A percentile compares a stretch with the other conserved stretches of the same genome.
phyloP scores from a whole-genome alignment of 805 yeast species.

The Cephaloascus albidus region DNA sequence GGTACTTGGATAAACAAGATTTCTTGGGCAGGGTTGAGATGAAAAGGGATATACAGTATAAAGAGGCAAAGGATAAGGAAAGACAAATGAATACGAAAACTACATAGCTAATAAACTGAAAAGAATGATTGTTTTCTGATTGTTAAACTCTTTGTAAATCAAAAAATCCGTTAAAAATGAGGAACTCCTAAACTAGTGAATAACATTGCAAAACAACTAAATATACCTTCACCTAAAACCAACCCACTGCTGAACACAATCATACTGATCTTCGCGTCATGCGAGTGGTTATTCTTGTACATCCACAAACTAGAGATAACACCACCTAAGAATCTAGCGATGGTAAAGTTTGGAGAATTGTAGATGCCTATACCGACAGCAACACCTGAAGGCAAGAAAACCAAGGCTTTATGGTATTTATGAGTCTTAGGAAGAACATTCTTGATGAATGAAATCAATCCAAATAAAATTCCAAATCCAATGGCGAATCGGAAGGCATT shows the following conservation, averaged over 20 bases:
- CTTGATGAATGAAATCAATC: constrained; percentile 53
- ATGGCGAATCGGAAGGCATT: constrained; percentile 55
- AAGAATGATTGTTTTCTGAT: not conserved
- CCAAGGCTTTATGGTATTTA: constrained; percentile 27
- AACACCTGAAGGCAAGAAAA: constrained; percentile 83
- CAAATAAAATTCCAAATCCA: constrained; percentile 60
- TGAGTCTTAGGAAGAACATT: constrained; percentile 40
- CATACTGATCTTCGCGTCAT: constrained; percentile 55
- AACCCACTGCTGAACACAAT: constrained; percentile 88
- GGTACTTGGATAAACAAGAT: constrained; percentile 86
- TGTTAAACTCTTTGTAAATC: not conserved
- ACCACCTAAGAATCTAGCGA: constrained; percentile 92
- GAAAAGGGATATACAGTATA: constrained; percentile 41
- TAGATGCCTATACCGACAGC: constrained; percentile 97
- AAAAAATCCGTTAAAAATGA: constrained; percentile 29
- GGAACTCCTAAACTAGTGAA: constrained; percentile 63
- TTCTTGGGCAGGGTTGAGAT: constrained; percentile 71
- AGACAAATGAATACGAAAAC: constrained; percentile 5
- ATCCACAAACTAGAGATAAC: constrained; percentile 53
- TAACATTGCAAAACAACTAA: constrained; percentile 75
- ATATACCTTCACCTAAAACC: constrained; percentile 88
- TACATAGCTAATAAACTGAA: not conserved
- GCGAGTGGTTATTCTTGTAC: constrained; percentile 10
- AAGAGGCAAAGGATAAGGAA: constrained; percentile 29
- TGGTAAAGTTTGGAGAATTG: constrained; percentile 86